Evolutionary conservation across 768 basidiomycete species (phyloP), one percentile per base, ranked within the genome.

Genomic region (Boletus edulis): DNA sequence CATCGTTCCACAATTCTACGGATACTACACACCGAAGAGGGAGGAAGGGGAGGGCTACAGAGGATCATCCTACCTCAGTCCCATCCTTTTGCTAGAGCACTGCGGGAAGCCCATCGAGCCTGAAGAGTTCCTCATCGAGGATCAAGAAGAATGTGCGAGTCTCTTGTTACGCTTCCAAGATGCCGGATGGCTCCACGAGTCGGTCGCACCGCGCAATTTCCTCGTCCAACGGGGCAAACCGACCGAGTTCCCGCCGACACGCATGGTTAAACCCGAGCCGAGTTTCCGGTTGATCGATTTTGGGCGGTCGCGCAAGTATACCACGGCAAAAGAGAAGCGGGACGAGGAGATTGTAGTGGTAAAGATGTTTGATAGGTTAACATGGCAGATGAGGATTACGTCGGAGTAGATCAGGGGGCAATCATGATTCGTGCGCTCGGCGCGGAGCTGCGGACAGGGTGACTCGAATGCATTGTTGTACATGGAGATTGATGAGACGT

Each of bases 1-100:
- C 0, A 45, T 85, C 45, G 79, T 82, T 4, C 85, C 86, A 0
- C 83, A 85, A 63, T 87, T 79, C 66, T 87, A 82, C 59, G 85
- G 86, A 2, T 83, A 81, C 66, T 87, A 86, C 58, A 62, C 60
- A 0, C 73, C 73, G 1, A 15, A 45, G 38, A 1, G n/a, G 69
- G 10, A 29, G 1, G 0, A 29, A 1, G 5, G 1, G 12, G 4
- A 18, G 17, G 3, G 12, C 4, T 20, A 15, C 6, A 18, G 3
- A 27, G 1, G 4, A 4, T 35, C 20, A 3, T 2, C 46, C n/a
- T 62, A 63, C 56, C 57, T 72, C 5, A 76, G 74, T 46, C 75
- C 78, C 0, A 75, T 82, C 42, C 63, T 80, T 38, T 69, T 82
- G 8, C 57, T 81, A 46, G 81, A 81, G 56, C 71, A 78, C 46